Evolutionary conservation across 2,329 filamentous ascomycete species (phyloP), one percentile per base, ranked within the genome.

Genomic region (Plenodomus lindquistii): DNA sequence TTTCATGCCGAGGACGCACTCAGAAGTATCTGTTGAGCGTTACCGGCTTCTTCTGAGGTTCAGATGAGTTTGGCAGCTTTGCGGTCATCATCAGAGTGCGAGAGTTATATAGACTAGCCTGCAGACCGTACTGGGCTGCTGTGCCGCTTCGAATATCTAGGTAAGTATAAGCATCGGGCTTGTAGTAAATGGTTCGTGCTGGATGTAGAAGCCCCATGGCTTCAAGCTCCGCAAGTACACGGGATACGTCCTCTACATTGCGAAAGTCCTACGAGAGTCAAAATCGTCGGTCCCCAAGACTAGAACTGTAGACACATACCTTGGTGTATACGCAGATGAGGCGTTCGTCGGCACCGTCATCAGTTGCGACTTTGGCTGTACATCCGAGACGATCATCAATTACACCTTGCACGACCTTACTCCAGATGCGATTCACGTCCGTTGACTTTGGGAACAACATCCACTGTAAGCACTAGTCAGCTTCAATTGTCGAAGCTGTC

Each of bases 331-430:
- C 22, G 40, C 52, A 44, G 15, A 95, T 84, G 36, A 94, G 72
- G 17, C 84, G 79, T 5, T 73, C 5, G 53, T 69, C 57, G 10
- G 43, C 55, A 37, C 61, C 74, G 9, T 80, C 69, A 39, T 77
- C 74, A 1, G 87, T 83, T 1, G 85, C 83, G 11, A 92, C 86
- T 72, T 94, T 95, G 9, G 89, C 87, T 1, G 76, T 80, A 34
- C 84, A 81, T 0, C 91, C 91, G 2, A 96, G 79, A 55, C 87
- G 80, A 50, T 87, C 85, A 22, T 83, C 80, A 11, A 82, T 81
- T 0, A 88, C 88, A 2, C 83, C 88, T 42, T 78, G 79, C 4
- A 85, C 88, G 9, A 95, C 77, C 8, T 78, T 74, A 5, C 73
- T 77, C 91, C 91, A 93, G 5, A 82, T 73, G 2, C 78, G 76